These are phyloP conservation scores for Ephemerocybe angulata DNA, from an alignment of 768 basidiomycete genomes.

Conservation along the genomic window DNA sequence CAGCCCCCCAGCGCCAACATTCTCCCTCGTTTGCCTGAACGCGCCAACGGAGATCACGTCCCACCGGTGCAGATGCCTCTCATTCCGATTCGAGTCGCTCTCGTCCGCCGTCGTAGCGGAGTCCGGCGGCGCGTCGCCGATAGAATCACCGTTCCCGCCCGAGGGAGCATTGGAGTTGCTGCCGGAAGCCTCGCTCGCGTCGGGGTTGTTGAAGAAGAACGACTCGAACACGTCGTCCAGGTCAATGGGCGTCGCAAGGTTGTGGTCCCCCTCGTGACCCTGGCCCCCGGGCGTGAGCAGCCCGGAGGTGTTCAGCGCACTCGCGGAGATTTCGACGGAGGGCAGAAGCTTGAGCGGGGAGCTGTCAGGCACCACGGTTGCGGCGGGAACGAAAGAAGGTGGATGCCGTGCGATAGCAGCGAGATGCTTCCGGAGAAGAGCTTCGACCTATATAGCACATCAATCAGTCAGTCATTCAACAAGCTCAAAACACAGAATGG, in stretches of 20 bases:
- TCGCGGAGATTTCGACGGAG: slow-evolving; percentile 7
- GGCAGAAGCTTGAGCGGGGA: slow-evolving; percentile 8
- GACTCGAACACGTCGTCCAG: slow-evolving; percentile 77
- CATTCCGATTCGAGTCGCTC: slow-evolving; percentile 31
- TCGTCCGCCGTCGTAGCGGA: slow-evolving; percentile 32
- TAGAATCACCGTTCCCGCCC: neutral
- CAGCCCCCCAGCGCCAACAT: slow-evolving; percentile 19
- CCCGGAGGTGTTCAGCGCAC: slow-evolving; percentile 1
- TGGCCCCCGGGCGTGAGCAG: neutral
- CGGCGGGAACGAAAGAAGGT: slow-evolving; percentile 19
- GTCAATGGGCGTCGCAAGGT: slow-evolving; percentile 48
- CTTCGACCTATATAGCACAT: slow-evolving; percentile 31
- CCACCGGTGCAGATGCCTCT: slow-evolving; percentile 61
- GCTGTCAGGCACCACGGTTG: slow-evolving; percentile 21
- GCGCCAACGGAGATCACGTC: slow-evolving; percentile 70
- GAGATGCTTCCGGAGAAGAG: slow-evolving; percentile 32
- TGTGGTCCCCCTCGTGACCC: slow-evolving; percentile 23
- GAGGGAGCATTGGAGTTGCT: slow-evolving; percentile 1
- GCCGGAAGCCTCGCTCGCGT: slow-evolving; percentile 28
- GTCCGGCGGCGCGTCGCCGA: slow-evolving; percentile 23
- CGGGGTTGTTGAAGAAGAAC: slow-evolving; percentile 64
- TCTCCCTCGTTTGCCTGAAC: slow-evolving; percentile 58
- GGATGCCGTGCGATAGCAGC: slow-evolving; percentile 20
- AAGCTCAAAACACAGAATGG: slow-evolving; percentile 6
- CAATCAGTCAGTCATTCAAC: slow-evolving; percentile 14